phyloP scores from a whole-genome alignment of 495 filamentous ascomycete species.

The Stereocaulon alpinum region DNA sequence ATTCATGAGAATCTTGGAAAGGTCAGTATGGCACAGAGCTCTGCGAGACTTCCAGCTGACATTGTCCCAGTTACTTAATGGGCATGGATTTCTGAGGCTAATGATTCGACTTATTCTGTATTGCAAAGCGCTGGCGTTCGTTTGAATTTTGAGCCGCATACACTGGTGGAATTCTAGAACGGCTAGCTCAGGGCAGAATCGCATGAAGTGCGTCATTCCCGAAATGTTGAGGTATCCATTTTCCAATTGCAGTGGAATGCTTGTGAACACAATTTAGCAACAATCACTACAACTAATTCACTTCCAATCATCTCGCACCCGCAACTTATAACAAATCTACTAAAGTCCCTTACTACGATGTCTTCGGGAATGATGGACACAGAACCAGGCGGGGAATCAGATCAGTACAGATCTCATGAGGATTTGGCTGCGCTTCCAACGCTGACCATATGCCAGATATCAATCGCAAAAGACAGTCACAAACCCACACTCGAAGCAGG shows the following conservation, averaged over 20 bases:
- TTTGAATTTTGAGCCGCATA: neutral
- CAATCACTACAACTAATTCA: neutral
- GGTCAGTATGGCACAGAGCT: constrained; percentile 31
- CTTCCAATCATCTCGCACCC: too few relatives aligned
- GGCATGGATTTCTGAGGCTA: constrained; percentile 64
- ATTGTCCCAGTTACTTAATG: constrained; percentile 55
- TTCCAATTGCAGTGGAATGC: neutral
- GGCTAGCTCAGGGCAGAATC: constrained; percentile 8
- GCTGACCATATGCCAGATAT: constrained; percentile 37
- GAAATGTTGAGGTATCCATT: neutral
- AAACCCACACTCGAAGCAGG: constrained; percentile 40
- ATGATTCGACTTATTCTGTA: neutral
- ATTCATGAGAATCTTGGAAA: constrained; percentile 91
- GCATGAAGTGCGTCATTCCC: constrained; percentile 11
- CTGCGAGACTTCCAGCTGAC: neutral
- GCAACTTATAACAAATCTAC: neutral
- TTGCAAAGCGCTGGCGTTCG: neutral
- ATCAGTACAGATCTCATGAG: constrained; percentile 38
- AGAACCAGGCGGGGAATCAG: constrained; percentile 51
- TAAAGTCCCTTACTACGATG: constrained; percentile 9
- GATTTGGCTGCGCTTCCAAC: constrained; percentile 1
- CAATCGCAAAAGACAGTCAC: constrained; percentile 45
- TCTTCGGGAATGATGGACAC: constrained; percentile 42
- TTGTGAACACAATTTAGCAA: neutral
- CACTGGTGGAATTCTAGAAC: constrained; percentile 2